Evolutionary conservation across 2,329 filamentous ascomycete genomes (phyloP).

Genomic region (Xylaria hypoxylon): DNA sequence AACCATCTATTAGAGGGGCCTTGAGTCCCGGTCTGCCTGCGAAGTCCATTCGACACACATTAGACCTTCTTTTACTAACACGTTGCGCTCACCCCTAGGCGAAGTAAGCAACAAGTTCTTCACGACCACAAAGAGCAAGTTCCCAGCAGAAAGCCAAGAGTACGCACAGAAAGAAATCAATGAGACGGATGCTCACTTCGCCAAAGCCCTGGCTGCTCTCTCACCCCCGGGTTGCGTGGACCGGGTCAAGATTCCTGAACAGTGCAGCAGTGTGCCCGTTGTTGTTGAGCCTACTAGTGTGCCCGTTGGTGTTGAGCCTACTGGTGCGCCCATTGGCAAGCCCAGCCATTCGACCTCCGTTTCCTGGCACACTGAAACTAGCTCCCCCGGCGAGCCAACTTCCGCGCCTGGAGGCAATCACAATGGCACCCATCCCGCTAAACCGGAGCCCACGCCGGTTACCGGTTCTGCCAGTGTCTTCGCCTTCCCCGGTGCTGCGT

Average conservation of each 20-base stretch:
- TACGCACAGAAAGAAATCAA: conserved; percentile 27
- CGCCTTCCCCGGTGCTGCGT: neutral
- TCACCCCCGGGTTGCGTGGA: conserved; percentile 34
- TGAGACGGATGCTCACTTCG: conserved; percentile 25
- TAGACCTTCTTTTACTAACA: conserved; percentile 8
- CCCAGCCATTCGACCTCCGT: conserved; percentile 19
- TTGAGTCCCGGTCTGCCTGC: neutral
- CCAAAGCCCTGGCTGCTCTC: conserved; percentile 18
- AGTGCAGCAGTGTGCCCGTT: too few species aligned
- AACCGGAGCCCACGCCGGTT: conserved; percentile 7
- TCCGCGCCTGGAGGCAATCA: neutral
- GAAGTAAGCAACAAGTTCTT: conserved; percentile 34
- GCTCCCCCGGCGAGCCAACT: neutral
- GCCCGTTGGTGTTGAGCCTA: too few species aligned
- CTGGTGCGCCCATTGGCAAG: neutral
- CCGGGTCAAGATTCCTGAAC: conserved; percentile 12
- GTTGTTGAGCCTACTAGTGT: too few species aligned
- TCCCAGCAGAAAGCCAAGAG: conserved; percentile 29
- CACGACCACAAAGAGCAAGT: conserved; percentile 29
- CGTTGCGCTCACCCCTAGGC: conserved; percentile 12
- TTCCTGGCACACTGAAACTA: conserved; percentile 14
- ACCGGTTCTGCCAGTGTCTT: neutral
- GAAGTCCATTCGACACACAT: neutral
- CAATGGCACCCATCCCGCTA: conserved; percentile 8
- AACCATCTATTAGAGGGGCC: neutral